Conservation (phyloP, 148 eudicot genomes). For the Bassia scoparia region DNA sequence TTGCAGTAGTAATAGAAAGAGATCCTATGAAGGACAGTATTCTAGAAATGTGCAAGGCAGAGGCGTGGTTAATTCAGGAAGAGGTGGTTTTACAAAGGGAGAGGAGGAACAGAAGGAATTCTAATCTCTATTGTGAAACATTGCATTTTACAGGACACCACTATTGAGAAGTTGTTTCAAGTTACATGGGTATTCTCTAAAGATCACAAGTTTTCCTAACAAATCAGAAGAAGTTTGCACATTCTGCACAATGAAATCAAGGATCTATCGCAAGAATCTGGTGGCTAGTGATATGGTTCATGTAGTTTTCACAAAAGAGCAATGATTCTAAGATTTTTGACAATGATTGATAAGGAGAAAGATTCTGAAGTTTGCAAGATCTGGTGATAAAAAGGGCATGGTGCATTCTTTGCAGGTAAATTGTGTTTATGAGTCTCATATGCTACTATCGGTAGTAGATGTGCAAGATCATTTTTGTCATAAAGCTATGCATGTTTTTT, state of each 20-base stretch:
- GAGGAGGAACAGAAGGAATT: neutral
- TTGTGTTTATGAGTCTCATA: neutral
- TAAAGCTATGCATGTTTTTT: neutral
- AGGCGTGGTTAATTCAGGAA: fast-evolving
- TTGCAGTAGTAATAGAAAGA: neutral
- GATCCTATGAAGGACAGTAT: neutral
- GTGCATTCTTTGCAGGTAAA: neutral
- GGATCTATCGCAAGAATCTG: too few relatives aligned
- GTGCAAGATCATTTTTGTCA: neutral
- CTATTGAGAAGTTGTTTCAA: neutral
- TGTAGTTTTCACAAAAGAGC: neutral
- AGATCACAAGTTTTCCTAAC: neutral
- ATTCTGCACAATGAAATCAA: neutral
- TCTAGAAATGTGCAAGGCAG: neutral
- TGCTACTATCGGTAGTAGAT: neutral
- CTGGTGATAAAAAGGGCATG: neutral
- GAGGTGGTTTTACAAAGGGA: neutral
- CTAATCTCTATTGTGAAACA: neutral
- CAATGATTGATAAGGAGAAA: neutral
- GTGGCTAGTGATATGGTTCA: neutral
- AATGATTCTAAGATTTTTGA: neutral
- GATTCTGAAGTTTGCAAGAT: neutral
- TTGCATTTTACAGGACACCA: too few relatives aligned
- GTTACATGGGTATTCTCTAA: neutral
- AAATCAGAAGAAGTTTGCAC: neutral